Evolutionary conservation across 257 asterid species (phyloP), one percentile per base, ranked within the genome.

Genomic region (Solanum phureja): DNA sequence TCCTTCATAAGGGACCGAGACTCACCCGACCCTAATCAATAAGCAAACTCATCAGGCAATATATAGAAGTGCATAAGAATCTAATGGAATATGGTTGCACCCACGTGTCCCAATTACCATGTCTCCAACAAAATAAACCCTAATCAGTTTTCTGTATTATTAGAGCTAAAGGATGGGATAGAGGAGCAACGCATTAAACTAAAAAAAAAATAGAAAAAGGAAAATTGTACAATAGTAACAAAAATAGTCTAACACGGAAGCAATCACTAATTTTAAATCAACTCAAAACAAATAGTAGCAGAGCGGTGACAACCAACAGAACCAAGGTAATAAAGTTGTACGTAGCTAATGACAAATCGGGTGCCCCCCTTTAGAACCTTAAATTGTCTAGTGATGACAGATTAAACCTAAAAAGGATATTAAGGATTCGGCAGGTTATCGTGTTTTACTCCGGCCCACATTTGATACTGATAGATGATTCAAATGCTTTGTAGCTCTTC

Each of bases 11-110:
- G 96, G 87, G 96, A 90, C 88, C 95, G 92, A 33, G 98, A 91
- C 91, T 97, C 98, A 38, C 99, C 99, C 68, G 93, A 97, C 99
- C 99, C 99, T 97, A 87, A 44, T 66, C 83, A 92, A 86, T 44
- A 87, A 82, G 68, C 44, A 46, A 88, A 88, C 60, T 73, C 86
- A 88, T 49, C 83, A 72, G 86, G 14, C 23, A 87, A 60, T n/a
- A 35, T 62, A 72, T 40, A 81, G 58, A 42, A 23, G 34, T 40
- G 7, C 12, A 68, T 13, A 33, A 88, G 68, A 87, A 79, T 52
- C 86, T 24, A 83, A 58, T 42, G 64, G 60, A 31, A 44, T 52
- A 42, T 31, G 29, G 64, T 35, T 69, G 88, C 77, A 86, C 35
- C 44, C 76, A 69, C 23, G 40, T 56, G n/a, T 86, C 31, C 79